Evolutionary conservation across 495 filamentous ascomycete species (phyloP).

Genomic region (Xylaria grammica): DNA sequence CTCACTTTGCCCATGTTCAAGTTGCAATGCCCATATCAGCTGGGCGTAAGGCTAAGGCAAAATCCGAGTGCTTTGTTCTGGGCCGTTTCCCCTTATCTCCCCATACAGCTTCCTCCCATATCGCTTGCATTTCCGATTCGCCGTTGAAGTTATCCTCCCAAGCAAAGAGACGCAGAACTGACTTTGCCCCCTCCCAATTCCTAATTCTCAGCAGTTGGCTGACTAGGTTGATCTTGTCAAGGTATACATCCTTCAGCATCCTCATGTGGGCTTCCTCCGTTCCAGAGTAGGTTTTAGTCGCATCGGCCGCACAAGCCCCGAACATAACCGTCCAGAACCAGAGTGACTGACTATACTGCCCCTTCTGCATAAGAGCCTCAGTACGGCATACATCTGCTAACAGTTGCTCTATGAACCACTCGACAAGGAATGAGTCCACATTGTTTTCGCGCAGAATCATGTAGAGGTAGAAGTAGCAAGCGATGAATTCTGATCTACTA

Average conservation of each 20-base stretch:
- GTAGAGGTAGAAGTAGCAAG: conserved; percentile 43
- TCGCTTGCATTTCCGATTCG: conserved; percentile 34
- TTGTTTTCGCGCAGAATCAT: conserved; percentile 36
- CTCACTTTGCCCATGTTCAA: background rate
- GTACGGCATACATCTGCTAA: conserved; percentile 37
- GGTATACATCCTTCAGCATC: conserved; percentile 30
- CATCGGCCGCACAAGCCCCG: conserved; percentile 34
- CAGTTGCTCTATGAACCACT: conserved; percentile 43
- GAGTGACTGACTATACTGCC: conserved; percentile 35
- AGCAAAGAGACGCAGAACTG: conserved; percentile 35
- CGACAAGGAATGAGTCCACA: conserved; percentile 37
- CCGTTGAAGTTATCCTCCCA: conserved; percentile 38
- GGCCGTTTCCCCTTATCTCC: conserved; percentile 23
- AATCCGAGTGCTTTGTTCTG: conserved; percentile 6
- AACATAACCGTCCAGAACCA: conserved; percentile 44
- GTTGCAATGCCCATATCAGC: conserved; percentile 3
- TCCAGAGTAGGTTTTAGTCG: conserved; percentile 30
- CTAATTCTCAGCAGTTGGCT: conserved; percentile 31
- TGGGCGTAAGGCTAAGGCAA: conserved; percentile 16
- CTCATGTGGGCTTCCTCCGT: conserved; percentile 35
- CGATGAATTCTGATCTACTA: conserved; percentile 39
- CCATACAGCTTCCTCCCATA: conserved; percentile 40
- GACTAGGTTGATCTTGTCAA: conserved; percentile 34
- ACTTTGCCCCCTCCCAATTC: conserved; percentile 38
- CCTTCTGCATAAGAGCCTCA: conserved; percentile 34